Conservation (phyloP, 208 protist species). For the Crithidia sp. region DNA sequence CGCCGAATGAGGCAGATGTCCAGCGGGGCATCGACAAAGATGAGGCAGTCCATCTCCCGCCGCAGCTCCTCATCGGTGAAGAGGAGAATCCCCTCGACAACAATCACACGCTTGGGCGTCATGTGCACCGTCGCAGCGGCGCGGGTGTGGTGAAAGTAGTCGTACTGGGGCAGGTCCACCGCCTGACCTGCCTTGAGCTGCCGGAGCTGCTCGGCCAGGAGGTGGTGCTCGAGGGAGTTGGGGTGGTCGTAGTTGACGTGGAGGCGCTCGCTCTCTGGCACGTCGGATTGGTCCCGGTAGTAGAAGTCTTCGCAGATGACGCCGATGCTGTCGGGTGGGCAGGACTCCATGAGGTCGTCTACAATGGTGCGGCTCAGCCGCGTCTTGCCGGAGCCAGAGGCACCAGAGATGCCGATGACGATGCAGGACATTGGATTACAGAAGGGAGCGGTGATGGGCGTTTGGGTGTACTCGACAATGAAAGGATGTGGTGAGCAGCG, state of each 20-base stretch:
- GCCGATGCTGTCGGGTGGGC: slow-evolving; percentile 59
- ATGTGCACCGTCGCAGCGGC: slow-evolving; percentile 38
- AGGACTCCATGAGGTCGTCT: slow-evolving; percentile 41
- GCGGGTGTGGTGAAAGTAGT: slow-evolving; percentile 86
- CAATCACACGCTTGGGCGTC: slow-evolving; percentile 76
- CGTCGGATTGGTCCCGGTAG: slow-evolving; percentile 58
- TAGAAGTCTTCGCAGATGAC: slow-evolving; percentile 90
- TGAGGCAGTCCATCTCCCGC: slow-evolving; percentile 78
- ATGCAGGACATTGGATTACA: slow-evolving; percentile 17
- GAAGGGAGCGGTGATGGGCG: not conserved
- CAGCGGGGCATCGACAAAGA: slow-evolving; percentile 92
- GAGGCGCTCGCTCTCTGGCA: slow-evolving; percentile 29
- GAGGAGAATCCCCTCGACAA: slow-evolving; percentile 93
- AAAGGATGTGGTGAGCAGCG: not conserved
- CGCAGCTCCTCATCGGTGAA: slow-evolving; percentile 65
- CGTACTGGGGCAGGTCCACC: slow-evolving; percentile 91
- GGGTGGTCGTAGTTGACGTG: slow-evolving; percentile 62
- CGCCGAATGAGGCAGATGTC: slow-evolving; percentile 87
- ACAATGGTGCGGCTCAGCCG: slow-evolving; percentile 66
- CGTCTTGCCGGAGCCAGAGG: slow-evolving; percentile 89
- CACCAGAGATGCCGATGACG: slow-evolving; percentile 87
- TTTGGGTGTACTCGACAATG: not conserved
- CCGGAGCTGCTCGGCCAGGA: slow-evolving; percentile 58
- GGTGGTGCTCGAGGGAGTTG: slow-evolving; percentile 84
- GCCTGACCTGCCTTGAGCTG: slow-evolving; percentile 58